Percentiles rank a stretch among this genome's conserved stretches.
These are phyloP conservation scores for Sclerotinia minor DNA, from an alignment of 2,329 filamentous ascomycete genomes.

Conservation along the genomic window DNA sequence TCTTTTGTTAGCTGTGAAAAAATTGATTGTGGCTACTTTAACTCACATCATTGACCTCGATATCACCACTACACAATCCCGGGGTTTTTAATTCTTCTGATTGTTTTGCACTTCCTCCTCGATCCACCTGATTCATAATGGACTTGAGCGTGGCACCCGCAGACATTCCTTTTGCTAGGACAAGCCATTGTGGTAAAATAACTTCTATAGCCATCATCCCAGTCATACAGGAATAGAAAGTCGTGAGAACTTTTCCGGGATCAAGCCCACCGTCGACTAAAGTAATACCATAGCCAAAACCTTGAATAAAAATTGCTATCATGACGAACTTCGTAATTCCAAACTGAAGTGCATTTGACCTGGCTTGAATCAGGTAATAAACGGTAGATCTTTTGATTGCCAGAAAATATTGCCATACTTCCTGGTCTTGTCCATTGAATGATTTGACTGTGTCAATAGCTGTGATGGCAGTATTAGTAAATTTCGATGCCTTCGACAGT, in stretches of 20 bases:
- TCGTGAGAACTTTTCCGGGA: slow-evolving; percentile 72
- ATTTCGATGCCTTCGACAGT: slow-evolving; percentile 70
- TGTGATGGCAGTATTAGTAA: slow-evolving; percentile 66
- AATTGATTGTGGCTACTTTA: not conserved
- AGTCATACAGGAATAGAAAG: slow-evolving; percentile 79
- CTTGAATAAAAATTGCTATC: slow-evolving; percentile 77
- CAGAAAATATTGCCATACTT: slow-evolving; percentile 63
- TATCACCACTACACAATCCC: slow-evolving; percentile 59
- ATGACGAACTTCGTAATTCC: slow-evolving; percentile 73
- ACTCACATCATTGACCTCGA: slow-evolving; percentile 68
- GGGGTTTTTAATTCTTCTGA: slow-evolving; percentile 43
- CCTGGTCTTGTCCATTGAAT: slow-evolving; percentile 73
- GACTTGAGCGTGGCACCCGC: slow-evolving; percentile 65
- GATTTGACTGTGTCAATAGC: slow-evolving; percentile 85
- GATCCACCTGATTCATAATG: slow-evolving; percentile 44
- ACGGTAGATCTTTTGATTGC: slow-evolving; percentile 59
- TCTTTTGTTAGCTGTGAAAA: slow-evolving; percentile 29
- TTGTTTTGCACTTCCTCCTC: slow-evolving; percentile 35
- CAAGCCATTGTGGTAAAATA: slow-evolving; percentile 73
- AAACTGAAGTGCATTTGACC: slow-evolving; percentile 69
- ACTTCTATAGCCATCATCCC: slow-evolving; percentile 74
- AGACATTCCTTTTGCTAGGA: slow-evolving; percentile 75
- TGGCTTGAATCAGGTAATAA: slow-evolving; percentile 67
- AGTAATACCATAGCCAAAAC: slow-evolving; percentile 82
- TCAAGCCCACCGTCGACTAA: slow-evolving; percentile 60